Evolutionary conservation across 768 basidiomycete genomes (phyloP), one percentile per base, ranked within the genome.

Genomic region (Phlegmacium glaucopus): DNA sequence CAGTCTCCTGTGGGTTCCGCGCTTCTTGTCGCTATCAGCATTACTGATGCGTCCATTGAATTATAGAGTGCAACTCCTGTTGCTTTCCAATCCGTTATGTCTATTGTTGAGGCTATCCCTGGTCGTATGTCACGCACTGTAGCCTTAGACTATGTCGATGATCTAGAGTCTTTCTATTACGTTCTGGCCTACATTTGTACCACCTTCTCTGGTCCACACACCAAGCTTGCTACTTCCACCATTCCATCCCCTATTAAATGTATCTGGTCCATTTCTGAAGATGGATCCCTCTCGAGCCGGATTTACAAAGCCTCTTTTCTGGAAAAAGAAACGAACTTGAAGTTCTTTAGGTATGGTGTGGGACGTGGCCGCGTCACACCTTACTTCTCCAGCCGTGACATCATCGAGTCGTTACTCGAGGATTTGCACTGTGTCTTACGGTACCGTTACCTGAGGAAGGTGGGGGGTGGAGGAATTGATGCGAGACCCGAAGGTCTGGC

Each of bases 141-240:
- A 17, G 30, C 40, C 28, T 12, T 49, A 9, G 52, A 54, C 18
- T 54, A 54, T 12, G 37, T 50, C 36, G 52, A 54, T 30, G 52
- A 54, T 27, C 37, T 54, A 0, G 52, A 54, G 29, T 49, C 48
- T 7, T 47, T 54, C 22, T 54, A 44, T 26, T 54, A 54, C 25
- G 45, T 47, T 12, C 11, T 50, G 11, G 27, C 42, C 13, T 54
- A 42, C 36, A 27, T 54, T 28, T 43, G 38, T 37, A 45, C 34
- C 36, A 26, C 45, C 13, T 49, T 45, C 28, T 27, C 32, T 15
- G 30, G 43, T 15, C 17, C 16, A 9, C 12, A 16, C 37, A 29
- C 13, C 10, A 27, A 9, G 26, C 29, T 28, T 25, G 32, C 44
- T 32, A 34, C 11, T 28, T 13, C 26, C n/a, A 12, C 4, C 25